Percentiles rank a stretch among this genome's conserved stretches.
phyloP scores from a whole-genome alignment of 2,329 filamentous ascomycete species.

The Pseudogymnoascus destructans region DNA sequence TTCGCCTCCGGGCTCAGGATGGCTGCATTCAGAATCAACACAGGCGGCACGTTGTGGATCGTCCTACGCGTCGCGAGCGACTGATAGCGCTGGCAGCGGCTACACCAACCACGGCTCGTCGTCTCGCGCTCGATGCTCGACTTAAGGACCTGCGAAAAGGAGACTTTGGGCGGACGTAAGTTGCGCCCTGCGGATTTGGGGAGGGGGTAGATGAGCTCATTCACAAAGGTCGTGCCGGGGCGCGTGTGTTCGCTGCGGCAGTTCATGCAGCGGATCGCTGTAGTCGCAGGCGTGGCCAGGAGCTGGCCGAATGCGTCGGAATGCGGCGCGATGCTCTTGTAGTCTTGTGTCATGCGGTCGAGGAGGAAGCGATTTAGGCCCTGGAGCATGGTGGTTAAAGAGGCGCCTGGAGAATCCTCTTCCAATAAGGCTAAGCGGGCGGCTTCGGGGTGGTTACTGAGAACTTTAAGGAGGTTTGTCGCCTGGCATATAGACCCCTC shows the following conservation, averaged over 20 bases:
- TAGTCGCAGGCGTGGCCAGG: conserved; percentile 57
- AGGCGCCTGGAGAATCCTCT: conserved; percentile 60
- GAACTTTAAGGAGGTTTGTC: conserved; percentile 82
- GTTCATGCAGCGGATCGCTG: conserved; percentile 68
- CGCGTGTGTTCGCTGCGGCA: conserved; percentile 79
- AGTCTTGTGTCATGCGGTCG: conserved; percentile 67
- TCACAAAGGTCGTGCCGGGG: conserved; percentile 66
- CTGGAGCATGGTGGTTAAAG: conserved; percentile 73
- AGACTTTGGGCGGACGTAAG: conserved; percentile 41
- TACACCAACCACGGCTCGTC: conserved; percentile 85
- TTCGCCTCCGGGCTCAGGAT: conserved; percentile 59
- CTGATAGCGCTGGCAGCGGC: conserved; percentile 80
- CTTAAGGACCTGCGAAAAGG: conserved; percentile 86
- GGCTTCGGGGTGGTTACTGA: conserved; percentile 71
- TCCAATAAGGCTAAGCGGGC: conserved; percentile 70
- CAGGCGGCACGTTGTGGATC: conserved; percentile 66
- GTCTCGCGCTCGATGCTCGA: conserved; percentile 81
- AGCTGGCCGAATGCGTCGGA: conserved; percentile 58
- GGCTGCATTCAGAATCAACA: conserved; percentile 80
- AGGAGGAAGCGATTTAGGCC: conserved; percentile 74
- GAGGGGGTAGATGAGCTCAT: conserved; percentile 71
- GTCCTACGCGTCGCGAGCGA: conserved; percentile 74
- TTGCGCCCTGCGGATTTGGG: conserved; percentile 36
- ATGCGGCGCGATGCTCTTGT: conserved; percentile 49
- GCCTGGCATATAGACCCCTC: conserved; percentile 90